Evolutionary conservation across 2,329 filamentous ascomycete genomes (phyloP).

Genomic region (Dothiorella sarmentorum): DNA sequence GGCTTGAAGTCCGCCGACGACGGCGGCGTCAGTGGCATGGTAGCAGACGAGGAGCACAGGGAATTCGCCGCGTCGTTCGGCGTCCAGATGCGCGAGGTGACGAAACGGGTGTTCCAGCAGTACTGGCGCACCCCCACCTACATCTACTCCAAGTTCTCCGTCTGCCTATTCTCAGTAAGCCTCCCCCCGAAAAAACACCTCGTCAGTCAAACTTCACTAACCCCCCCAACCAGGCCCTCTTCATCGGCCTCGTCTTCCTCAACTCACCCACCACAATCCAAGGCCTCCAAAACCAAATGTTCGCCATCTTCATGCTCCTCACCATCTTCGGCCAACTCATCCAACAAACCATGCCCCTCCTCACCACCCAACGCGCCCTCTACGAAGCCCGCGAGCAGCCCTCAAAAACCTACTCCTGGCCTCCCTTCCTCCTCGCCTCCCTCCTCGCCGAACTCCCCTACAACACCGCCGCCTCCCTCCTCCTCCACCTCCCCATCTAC

Average conservation of each 20-base stretch:
- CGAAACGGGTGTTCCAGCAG: conserved; percentile 21
- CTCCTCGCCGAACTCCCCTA: conserved; percentile 83
- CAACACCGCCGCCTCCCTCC: conserved; percentile 71
- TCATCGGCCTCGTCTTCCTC: conserved; percentile 81
- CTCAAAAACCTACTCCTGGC: conserved; percentile 81
- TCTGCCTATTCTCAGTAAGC: conserved; percentile 19
- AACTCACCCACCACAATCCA: conserved; percentile 67
- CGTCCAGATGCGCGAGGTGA: conserved; percentile 20
- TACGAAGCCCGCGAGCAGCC: conserved; percentile 85
- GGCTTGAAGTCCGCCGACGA: not conserved
- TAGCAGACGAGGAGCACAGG: not conserved
- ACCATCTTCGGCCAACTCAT: conserved; percentile 78
- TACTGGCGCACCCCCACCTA: conserved; percentile 25
- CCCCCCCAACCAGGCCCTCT: conserved; percentile 46
- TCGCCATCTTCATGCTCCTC: conserved; percentile 76
- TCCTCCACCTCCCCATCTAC: conserved; percentile 81
- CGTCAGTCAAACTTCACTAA: conserved; percentile 21
- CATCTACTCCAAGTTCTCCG: conserved; percentile 23
- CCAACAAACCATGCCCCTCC: conserved; percentile 81
- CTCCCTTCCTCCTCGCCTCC: conserved; percentile 78
- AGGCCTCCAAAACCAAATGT: conserved; percentile 82
- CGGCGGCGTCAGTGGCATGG: not conserved
- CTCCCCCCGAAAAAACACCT: not conserved
- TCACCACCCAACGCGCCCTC: conserved; percentile 74
- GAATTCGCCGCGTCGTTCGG: conserved; percentile 23